Base-by-base conservation (phyloP, 2,329 filamentous ascomycete species). In the Coniochaeta prunicola region DNA sequence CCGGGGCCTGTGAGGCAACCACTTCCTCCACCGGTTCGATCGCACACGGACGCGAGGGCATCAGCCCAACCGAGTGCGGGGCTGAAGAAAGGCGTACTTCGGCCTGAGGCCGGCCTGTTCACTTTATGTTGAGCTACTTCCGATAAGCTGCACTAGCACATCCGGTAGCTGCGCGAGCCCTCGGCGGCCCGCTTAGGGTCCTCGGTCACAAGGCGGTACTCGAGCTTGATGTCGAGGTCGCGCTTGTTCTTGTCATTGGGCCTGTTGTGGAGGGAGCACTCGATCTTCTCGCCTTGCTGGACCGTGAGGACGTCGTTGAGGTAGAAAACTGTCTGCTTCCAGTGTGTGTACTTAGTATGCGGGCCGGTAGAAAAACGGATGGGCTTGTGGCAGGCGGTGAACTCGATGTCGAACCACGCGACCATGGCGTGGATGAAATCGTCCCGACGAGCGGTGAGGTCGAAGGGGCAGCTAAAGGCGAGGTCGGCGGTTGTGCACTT, bases 311-410 rank as follows among this genome's bases (percentile, higher is more conserved):
- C 90, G 66, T 99, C 92, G 69, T 90, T 86, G 63, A 99, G 82
- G 78, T 99, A 99, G 79, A 99, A 97, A 63, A 99, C 94, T 13
- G 94, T 99, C 81, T 99, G 94, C 80, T 99, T 99, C 94, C 94
- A 99, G 83, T 99, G 94, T 19, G 94, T 99, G 79, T 97, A 97
- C 79, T 97, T 97, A 68, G 93, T 96, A 77, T 97, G 94, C 30
- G 94, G 94, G 24, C 94, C 94, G 19, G 94, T 99, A 58, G 91
- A 96, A 83, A 99, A 99, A 70, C 88, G 86, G 71, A 99, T 92
- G 33, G 92, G 90, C 84, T 97, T 97, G 84, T 99, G 94, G 84
- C 94, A 97, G 60, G 92, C 92, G 57, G 90, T 90, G 78, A 99
- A 99, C 71, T 97, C 93, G 68, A 99, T 97, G 73, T 99, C 94